These are phyloP conservation scores for Exophiala lecanii-corni DNA, from an alignment of 2,329 filamentous ascomycete genomes.

Conservation along the genomic window DNA sequence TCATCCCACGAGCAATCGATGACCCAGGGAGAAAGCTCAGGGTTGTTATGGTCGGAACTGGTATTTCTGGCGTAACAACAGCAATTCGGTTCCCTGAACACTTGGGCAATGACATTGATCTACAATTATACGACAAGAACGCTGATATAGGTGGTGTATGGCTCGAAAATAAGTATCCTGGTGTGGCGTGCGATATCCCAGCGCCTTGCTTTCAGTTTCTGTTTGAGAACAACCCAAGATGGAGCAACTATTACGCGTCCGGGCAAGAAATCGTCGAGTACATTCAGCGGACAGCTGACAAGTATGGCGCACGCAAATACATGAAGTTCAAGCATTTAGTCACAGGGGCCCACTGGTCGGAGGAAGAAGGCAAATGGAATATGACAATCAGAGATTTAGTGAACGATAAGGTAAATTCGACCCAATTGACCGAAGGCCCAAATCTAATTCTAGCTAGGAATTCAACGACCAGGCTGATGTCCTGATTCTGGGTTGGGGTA, in stretches of 20 bases:
- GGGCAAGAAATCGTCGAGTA: neutral
- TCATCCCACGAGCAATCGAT: no score
- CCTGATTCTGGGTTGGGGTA: no score
- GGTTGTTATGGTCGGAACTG: no score
- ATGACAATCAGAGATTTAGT: no score
- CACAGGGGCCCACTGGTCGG: neutral
- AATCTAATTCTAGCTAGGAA: no score
- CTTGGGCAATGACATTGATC: neutral
- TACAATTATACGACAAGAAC: neutral
- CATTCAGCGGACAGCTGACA: neutral
- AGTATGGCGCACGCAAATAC: neutral
- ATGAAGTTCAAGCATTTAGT: neutral
- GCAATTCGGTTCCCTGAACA: no score
- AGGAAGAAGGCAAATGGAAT: neutral
- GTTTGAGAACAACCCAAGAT: neutral
- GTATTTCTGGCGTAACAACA: no score
- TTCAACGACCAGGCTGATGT: no score
- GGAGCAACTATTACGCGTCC: neutral
- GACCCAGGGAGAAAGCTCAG: no score
- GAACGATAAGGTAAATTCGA: no score
- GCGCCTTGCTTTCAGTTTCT: slow-evolving; percentile 28
- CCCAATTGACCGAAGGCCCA: no score
- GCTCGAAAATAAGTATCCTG: neutral
- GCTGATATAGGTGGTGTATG: neutral
- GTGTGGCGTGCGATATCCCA: neutral